These are phyloP conservation scores for Schizophyllum amplum DNA, from an alignment of 1,284 basidiomycete genomes.

Conservation along the genomic window DNA sequence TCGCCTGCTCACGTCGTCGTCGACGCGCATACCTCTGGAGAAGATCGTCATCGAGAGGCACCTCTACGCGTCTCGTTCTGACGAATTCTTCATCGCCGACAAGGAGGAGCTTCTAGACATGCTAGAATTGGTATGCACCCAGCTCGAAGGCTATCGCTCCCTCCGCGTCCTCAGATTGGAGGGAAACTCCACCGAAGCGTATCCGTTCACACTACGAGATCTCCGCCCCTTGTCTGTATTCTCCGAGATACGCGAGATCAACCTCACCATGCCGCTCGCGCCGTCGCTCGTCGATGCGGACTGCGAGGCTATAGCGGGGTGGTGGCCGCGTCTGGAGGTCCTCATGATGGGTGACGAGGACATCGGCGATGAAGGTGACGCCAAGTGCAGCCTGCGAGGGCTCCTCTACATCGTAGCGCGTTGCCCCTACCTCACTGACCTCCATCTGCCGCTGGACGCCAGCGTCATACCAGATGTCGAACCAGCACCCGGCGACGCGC, in stretches of 20 bases:
- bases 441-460: neutral
- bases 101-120: neutral
- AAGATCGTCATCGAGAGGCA: neutral
- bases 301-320: neutral
- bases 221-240: neutral
- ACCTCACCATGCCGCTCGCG: neutral
- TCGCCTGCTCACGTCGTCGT: neutral
- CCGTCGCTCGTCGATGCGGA: neutral
- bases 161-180: neutral
- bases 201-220: neutral
- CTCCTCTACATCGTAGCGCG: neutral
- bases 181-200: neutral
- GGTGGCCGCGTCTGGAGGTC: neutral
- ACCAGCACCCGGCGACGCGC: too few species aligned
- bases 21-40: neutral
- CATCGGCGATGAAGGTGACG: neutral
- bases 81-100: neutral
- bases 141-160: neutral
- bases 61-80: neutral
- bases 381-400: neutral
- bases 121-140: neutral
- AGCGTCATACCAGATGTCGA: neutral
- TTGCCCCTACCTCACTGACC: neutral
- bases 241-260: neutral
- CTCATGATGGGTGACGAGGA: neutral